Evolutionary conservation across 1,139 yeast species (phyloP).

Genomic region (Suhomyces choctaworum): DNA sequence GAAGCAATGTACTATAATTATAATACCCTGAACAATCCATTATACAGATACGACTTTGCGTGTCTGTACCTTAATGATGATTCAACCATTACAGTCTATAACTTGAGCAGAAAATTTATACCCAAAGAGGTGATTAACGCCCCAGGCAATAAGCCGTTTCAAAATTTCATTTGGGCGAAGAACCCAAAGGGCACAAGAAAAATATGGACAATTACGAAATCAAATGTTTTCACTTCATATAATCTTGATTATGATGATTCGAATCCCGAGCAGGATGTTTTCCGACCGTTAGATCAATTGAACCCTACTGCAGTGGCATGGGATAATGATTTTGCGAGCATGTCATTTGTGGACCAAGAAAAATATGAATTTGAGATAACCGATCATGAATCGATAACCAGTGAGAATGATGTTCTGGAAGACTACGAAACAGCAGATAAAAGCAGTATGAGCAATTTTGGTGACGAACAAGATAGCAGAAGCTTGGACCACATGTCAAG

Average conservation of each 20-base stretch:
- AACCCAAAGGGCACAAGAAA: conserved; percentile 26
- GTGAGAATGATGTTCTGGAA: conserved; percentile 9
- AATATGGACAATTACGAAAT: conserved; percentile 47
- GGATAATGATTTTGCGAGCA: conserved; percentile 46
- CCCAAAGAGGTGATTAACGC: conserved; percentile 70
- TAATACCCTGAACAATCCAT: conserved; percentile 17
- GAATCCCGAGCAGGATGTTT: conserved; percentile 31
- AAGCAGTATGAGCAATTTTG: conserved; percentile 9
- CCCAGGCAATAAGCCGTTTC: conserved; percentile 46
- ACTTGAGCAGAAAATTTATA: conserved; percentile 68
- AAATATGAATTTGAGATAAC: conserved; percentile 39
- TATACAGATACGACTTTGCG: conserved; percentile 65
- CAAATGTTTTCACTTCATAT: conserved; percentile 53
- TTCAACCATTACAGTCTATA: conserved; percentile 71
- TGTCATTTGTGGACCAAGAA: conserved; percentile 56
- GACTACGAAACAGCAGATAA: conserved; percentile 9
- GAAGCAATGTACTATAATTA: conserved; percentile 22
- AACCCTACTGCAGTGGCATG: conserved; percentile 57
- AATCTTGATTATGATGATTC: conserved; percentile 42
- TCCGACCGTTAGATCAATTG: conserved; percentile 54
- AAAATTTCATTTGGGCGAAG: conserved; percentile 46
- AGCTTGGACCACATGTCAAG: conserved; percentile 9
- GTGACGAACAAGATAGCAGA: conserved; percentile 11
- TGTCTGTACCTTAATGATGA: conserved; percentile 78
- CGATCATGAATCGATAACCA: conserved; percentile 15